These are phyloP conservation scores for Rhodotorula mucilaginosa DNA, from an alignment of 1,284 basidiomycete genomes.

Conservation along the genomic window DNA sequence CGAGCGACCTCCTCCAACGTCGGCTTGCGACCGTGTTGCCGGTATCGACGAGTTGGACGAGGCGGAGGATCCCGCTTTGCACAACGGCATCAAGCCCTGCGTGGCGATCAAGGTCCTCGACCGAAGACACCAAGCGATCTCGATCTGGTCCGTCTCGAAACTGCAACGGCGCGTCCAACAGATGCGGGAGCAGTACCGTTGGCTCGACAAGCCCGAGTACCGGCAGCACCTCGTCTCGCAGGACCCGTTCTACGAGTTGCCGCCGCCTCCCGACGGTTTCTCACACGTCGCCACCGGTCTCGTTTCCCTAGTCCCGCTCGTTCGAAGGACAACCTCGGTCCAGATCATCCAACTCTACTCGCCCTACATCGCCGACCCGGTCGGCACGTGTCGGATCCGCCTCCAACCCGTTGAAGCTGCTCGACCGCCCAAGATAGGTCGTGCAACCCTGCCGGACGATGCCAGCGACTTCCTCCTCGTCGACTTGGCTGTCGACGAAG, in stretches of 20 bases:
- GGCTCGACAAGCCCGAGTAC: slow-evolving; percentile 87
- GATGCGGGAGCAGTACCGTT: slow-evolving; percentile 91
- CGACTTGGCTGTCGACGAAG: slow-evolving; percentile 74
- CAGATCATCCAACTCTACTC: slow-evolving; percentile 82
- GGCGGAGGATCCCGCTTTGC: slow-evolving; percentile 72
- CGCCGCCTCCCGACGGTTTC: slow-evolving; percentile 62
- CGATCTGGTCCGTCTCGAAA: slow-evolving; percentile 84
- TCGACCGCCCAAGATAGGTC: slow-evolving; percentile 43
- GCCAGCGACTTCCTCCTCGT: slow-evolving; percentile 76
- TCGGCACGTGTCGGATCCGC: slow-evolving; percentile 83
- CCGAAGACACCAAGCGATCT: slow-evolving; percentile 76
- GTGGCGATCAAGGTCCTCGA: slow-evolving; percentile 90
- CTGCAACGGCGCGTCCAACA: slow-evolving; percentile 83
- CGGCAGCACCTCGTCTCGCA: slow-evolving; percentile 89
- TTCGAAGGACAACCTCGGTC: slow-evolving; percentile 70
- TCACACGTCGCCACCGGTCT: slow-evolving; percentile 87
- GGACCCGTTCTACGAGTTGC: slow-evolving; percentile 86
- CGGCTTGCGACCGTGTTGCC: slow-evolving; percentile 79
- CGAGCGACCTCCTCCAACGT: slow-evolving; percentile 64
- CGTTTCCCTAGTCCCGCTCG: slow-evolving; percentile 77
- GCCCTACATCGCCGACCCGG: slow-evolving; percentile 85
- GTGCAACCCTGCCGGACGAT: slow-evolving; percentile 44
- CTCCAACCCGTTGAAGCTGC: slow-evolving; percentile 57
- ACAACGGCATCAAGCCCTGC: slow-evolving; percentile 71
- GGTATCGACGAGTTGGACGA: slow-evolving; percentile 86